phyloP scores from a whole-genome alignment of 2,329 filamentous ascomycete species.

The Ascochyta viciae-villosae region DNA sequence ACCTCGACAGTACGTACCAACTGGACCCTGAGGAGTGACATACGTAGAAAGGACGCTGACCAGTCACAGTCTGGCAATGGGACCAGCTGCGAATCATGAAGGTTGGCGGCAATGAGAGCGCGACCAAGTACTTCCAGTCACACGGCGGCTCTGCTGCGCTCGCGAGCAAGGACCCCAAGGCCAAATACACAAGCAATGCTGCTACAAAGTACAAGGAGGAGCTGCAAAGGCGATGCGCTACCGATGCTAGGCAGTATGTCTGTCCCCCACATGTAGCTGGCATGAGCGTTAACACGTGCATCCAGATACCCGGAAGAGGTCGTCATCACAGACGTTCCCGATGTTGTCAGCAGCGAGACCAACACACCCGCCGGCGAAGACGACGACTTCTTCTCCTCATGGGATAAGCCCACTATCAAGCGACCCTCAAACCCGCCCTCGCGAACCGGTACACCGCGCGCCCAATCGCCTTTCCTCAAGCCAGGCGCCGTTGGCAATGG shows the following conservation, averaged over 20 bases:
- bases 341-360: constrained; percentile 64
- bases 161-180: constrained; percentile 94
- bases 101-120: constrained; percentile 96
- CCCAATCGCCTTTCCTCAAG: constrained; percentile 88
- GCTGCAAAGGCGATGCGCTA: constrained; percentile 81
- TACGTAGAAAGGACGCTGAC: constrained; percentile 55
- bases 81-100: constrained; percentile 97
- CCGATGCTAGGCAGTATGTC: constrained; percentile 83
- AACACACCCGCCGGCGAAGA: constrained; percentile 83
- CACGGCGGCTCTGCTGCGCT: constrained; percentile 94
- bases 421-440: constrained; percentile 92
- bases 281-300: constrained; percentile 23
- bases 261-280: constrained; percentile 10
- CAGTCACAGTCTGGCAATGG: constrained; percentile 82
- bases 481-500: constrained; percentile 68
- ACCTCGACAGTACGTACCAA: constrained; percentile 84
- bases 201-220: constrained; percentile 98
- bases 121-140: constrained; percentile 97
- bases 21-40: background rate
- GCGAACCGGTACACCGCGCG: constrained; percentile 83
- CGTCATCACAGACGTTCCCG: constrained; percentile 75
- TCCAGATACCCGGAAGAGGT: constrained; percentile 83
- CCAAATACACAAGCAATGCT: constrained; percentile 93
- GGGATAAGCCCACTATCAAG: constrained; percentile 98
- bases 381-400: constrained; percentile 98